phyloP scores from a whole-genome alignment of 202 grass and related monocot species.

The Musa balbisiana region DNA sequence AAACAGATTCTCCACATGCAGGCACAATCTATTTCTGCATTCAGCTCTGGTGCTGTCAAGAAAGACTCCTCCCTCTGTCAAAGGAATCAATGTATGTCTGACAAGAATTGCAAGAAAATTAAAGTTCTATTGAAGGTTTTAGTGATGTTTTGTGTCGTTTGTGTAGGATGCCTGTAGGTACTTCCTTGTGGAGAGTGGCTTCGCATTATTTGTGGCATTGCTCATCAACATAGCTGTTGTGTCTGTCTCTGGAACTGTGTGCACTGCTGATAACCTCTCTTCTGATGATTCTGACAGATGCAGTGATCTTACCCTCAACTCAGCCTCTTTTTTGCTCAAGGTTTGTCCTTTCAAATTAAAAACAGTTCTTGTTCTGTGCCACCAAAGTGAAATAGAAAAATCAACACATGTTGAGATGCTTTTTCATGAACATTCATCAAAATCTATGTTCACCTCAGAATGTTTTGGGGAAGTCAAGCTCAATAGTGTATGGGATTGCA shows the following conservation, averaged over 20 bases:
- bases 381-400: too few species aligned
- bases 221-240: constrained; percentile 78
- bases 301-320: constrained; percentile 46
- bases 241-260: constrained; percentile 67
- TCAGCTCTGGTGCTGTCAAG: constrained; percentile 81
- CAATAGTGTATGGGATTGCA: constrained; percentile 61
- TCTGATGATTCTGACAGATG: constrained; percentile 34
- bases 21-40: constrained; percentile 93
- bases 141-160: background rate
- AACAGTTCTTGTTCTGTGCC: too few species aligned
- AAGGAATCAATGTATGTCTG: constrained; percentile 64
- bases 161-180: constrained; percentile 59
- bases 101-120: background rate
- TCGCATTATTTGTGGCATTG: constrained; percentile 76
- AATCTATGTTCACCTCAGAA: constrained; percentile 34
- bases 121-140: background rate
- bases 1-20: constrained; percentile 11
- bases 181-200: constrained; percentile 77
- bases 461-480: constrained; percentile 70
- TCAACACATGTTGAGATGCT: too few species aligned
- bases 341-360: constrained; percentile 9
- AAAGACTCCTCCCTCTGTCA: constrained; percentile 54
- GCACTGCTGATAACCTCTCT: constrained; percentile 34
- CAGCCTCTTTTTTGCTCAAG: constrained; percentile 77
- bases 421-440: too few species aligned